phyloP scores from a whole-genome alignment of 805 yeast species.

The Candida hispaniensis region DNA sequence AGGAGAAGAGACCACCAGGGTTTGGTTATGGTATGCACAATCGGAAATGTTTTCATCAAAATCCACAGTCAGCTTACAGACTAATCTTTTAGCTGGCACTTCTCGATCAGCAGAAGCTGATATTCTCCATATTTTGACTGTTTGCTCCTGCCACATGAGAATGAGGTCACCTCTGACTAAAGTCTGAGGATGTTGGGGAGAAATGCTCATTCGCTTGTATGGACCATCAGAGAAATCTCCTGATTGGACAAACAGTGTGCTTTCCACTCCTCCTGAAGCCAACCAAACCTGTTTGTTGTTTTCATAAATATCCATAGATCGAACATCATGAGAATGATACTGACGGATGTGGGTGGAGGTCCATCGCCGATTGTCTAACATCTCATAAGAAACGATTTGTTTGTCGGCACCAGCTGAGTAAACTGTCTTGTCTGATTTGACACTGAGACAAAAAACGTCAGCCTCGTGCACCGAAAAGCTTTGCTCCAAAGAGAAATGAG shows the following conservation, averaged over 20 bases:
- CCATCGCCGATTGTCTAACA: constrained; percentile 53
- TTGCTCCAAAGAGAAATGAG: constrained; percentile 65
- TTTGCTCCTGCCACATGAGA: constrained; percentile 72
- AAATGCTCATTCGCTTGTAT: constrained; percentile 53
- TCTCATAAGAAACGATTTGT: constrained; percentile 64
- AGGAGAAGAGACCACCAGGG: constrained; percentile 62
- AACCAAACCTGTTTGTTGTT: constrained; percentile 56
- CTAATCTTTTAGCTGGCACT: constrained; percentile 41
- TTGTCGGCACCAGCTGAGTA: constrained; percentile 92
- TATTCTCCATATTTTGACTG: constrained; percentile 64
- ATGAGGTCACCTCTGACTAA: constrained; percentile 40
- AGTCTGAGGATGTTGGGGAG: constrained; percentile 50
- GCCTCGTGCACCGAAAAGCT: constrained; percentile 80
- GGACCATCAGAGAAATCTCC: constrained; percentile 60
- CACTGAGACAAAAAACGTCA: constrained; percentile 67
- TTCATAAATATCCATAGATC: constrained; percentile 63
- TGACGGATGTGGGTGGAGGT: constrained; percentile 62
- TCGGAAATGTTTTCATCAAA: constrained; percentile 75
- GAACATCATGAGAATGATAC: constrained; percentile 75
- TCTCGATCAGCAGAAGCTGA: constrained; percentile 16
- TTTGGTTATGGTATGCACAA: constrained; percentile 52
- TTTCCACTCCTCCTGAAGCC: constrained; percentile 39
- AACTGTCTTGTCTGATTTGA: constrained; percentile 45
- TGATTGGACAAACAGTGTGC: constrained; percentile 42
- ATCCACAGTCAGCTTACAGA: constrained; percentile 51